phyloP scores from a whole-genome alignment of 192 early-diverging fungal species.

The Coemansia reversa region DNA sequence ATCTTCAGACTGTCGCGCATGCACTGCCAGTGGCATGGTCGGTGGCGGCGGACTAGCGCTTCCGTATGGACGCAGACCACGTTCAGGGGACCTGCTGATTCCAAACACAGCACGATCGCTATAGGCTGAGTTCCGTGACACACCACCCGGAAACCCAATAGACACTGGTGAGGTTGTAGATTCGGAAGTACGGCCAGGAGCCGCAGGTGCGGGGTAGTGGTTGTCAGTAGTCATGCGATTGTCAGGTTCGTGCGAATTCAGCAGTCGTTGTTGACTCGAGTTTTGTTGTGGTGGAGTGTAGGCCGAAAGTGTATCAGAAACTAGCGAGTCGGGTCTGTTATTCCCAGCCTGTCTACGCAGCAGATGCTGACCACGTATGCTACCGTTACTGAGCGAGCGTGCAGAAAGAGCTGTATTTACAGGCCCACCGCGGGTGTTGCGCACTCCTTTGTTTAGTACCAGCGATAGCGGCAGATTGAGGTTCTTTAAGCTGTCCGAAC shows the following conservation, averaged over 20 bases:
- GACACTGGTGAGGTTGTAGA: conserved; percentile 2
- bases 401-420: conserved; percentile 6
- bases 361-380: conserved; percentile 17
- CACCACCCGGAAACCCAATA: not conserved
- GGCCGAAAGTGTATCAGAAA: conserved; percentile 28
- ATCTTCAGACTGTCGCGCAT: conserved; percentile 16
- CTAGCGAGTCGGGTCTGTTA: conserved; percentile 27
- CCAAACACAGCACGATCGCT: conserved; percentile 37
- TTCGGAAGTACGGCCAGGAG: conserved; percentile 3
- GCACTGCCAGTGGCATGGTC: conserved; percentile 19
- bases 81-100: conserved; percentile 21
- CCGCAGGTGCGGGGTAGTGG: not conserved
- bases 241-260: conserved; percentile 19
- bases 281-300: conserved; percentile 25
- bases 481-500: conserved; percentile 14
- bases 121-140: conserved; percentile 9
- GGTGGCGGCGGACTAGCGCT: conserved; percentile 29
- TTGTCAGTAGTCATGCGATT: conserved; percentile 18
- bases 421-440: not conserved
- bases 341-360: conserved; percentile 18
- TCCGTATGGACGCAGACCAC: conserved; percentile 15
- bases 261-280: conserved; percentile 22
- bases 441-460: conserved; percentile 14
- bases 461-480: conserved; percentile 44
- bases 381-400: conserved; percentile 37